These are phyloP conservation scores for Phanerochaete carnosa DNA, from an alignment of 768 basidiomycete genomes.

Conservation along the genomic window DNA sequence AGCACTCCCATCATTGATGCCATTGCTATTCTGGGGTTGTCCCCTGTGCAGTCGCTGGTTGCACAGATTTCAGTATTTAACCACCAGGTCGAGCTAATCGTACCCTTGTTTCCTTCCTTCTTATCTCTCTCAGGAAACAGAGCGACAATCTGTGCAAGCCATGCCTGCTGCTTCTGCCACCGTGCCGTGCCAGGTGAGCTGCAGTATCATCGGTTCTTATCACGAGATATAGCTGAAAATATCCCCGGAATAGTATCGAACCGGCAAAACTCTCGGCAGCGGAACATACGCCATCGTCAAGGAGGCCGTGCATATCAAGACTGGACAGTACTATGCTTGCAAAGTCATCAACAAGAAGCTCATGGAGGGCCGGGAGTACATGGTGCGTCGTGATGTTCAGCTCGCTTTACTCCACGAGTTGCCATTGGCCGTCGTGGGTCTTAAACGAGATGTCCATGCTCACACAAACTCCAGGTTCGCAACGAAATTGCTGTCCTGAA, in stretches of 20 bases:
- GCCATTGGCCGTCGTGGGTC: background rate
- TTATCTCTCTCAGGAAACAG: background rate
- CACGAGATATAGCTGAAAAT: background rate
- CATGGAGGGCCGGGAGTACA: constrained; percentile 96
- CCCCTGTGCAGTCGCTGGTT: background rate
- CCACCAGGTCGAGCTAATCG: background rate
- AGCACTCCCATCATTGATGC: background rate
- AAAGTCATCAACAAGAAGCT: constrained; percentile 99
- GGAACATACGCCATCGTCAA: constrained; percentile 96
- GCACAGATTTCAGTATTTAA: background rate
- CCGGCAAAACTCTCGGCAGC: constrained; percentile 83
- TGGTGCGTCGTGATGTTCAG: constrained; percentile 53
- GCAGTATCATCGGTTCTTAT: background rate
- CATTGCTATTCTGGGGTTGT: background rate
- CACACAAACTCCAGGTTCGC: constrained; percentile 57
- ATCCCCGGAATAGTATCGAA: constrained; percentile 60
- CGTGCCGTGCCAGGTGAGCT: constrained; percentile 15
- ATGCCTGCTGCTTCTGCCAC: constrained; percentile 14
- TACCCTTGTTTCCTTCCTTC: background rate
- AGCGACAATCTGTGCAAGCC: background rate
- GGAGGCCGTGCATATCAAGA: constrained; percentile 93
- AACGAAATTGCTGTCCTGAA: constrained; percentile 98
- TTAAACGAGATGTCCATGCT: background rate
- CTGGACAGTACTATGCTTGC: constrained; percentile 94
- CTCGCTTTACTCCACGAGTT: background rate